Base-by-base conservation (phyloP, 352 stramenopile species). In the Pythium sukuiense region DNA sequence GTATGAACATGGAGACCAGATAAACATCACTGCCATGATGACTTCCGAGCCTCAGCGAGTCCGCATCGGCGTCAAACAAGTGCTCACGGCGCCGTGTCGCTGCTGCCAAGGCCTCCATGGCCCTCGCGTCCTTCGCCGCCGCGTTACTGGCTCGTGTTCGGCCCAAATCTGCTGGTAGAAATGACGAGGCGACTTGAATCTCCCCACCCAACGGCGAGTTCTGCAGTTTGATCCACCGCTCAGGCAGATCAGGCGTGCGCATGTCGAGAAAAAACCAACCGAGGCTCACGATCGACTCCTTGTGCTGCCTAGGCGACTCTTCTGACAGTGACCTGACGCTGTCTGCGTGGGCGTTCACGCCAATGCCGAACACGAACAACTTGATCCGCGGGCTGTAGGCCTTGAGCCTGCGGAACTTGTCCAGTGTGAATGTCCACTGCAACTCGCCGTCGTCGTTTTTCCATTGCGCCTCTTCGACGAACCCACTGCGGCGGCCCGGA, bases 211-310 rank as follows among this genome's bases (percentile, higher is more conserved):
- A 90, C 6, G 72, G 79, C 2, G 83, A 82, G 43, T 89, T 92
- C 53, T 90, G 77, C 6, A 94, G 67, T 63, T 88, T 90, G 30
- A 90, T 35, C 83, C 85, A 92, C 16, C 79, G 75, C 57, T 81
- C 71, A 3, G 85, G 81, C 3, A 90, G 62, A 18, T 94, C 84
- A 33, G 83, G 83, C 0, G 85, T 94, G n/a, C 85, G 82, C 5
- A 94, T 55, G 43, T 94, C 85, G 16, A 94, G 70, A 60, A 94
- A 92, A 69, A 94, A 90, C 83, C 84, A 94, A 4, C 85, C 85
- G 55, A 89, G 82, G 53, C 81, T 89, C 52, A 88, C 67, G 58
- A 90, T 78, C 26, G 63, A 67, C 49, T 67, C 63, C 13, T 62
- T 33, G 45, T 73, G 54, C 13, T 43, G 5, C 14, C n/a, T 43